Base-by-base conservation (phyloP, 257 asterid genomes). In the Gentiana straminea region DNA sequence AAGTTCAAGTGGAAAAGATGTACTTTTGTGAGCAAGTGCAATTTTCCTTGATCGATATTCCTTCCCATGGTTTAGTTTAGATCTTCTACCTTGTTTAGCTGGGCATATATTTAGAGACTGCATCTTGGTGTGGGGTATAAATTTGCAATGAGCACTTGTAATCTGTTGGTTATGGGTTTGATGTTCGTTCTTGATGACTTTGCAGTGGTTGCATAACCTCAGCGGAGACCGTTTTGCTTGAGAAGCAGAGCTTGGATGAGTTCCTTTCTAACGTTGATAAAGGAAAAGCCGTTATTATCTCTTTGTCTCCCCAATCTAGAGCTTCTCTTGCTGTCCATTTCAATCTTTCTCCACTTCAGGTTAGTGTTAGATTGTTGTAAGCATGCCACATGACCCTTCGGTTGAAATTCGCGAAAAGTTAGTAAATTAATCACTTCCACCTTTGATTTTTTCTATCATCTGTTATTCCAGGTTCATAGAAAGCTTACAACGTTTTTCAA, bases 171-270 rank as follows among this genome's bases (percentile, higher is more conserved):
- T 51, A 15, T 41, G 13, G 52, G 49, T 59, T 4, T 41, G 0
- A 15, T 54, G 13, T 51, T 75, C 50, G 45, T 38, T 66, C 44
- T 34, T 43, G 51, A 49, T 71, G 44, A 74, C 66, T 70, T 45
- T 84, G 79, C 87, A 92, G 99, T 77, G 97, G 95, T 37, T 92
- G 99, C 75, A 76, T 92, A 63, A 92, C 99, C 33, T 88, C 99
- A 3, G 99, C 99, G 46, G 99, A 92, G 81, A 86, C 99, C 0
- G 94, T 92, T 61, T 80, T 92, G 95, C 99, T 92, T 64, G 99
- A 92, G 86, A 88, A 80, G 76, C 99, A 92, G 80, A 92, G 97
- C 79, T 71, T 81, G 52, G 97, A 86, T 51, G 99, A 92, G 73
- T 92, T 92, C 70, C 74, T 85, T 73, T 75, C 71, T 33, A 85